Conservation (phyloP, 2,329 filamentous ascomycete genomes). For the Drechslerella dactyloides region DNA sequence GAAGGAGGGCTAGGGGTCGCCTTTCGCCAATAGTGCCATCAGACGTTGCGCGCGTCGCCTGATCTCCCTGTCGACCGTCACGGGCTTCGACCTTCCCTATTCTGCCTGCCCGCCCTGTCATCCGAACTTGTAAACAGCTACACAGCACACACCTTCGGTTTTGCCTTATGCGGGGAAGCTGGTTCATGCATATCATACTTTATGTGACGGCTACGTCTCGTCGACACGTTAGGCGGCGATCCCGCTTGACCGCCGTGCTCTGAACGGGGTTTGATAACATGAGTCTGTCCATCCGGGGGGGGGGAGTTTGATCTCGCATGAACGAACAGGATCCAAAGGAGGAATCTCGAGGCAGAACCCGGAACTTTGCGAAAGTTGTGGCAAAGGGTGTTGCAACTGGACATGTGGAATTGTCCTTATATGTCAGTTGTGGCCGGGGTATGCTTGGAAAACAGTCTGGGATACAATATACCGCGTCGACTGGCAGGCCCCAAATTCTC, state of each 20-base stretch:
- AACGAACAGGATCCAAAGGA: background rate
- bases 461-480: background rate
- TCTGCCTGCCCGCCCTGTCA: conserved; percentile 18
- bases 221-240: background rate
- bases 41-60: conserved; percentile 16
- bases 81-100: conserved; percentile 44
- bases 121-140: conserved; percentile 14
- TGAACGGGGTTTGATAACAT: background rate
- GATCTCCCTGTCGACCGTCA: no score
- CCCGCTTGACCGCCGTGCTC: no score
- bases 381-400: no score
- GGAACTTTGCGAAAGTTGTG: no score
- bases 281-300: background rate
- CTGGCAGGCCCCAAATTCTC: background rate
- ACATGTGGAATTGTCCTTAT: no score
- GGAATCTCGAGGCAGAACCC: background rate
- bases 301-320: background rate
- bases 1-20: background rate
- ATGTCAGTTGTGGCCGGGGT: background rate
- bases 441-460: background rate
- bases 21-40: conserved; percentile 16
- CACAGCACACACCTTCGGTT: no score
- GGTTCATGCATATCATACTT: conserved; percentile 3
- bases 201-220: background rate
- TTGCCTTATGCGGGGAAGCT: conserved; percentile 6